phyloP scores from a whole-genome alignment of 805 yeast genomes.

The Huiozyma naganishii region DNA sequence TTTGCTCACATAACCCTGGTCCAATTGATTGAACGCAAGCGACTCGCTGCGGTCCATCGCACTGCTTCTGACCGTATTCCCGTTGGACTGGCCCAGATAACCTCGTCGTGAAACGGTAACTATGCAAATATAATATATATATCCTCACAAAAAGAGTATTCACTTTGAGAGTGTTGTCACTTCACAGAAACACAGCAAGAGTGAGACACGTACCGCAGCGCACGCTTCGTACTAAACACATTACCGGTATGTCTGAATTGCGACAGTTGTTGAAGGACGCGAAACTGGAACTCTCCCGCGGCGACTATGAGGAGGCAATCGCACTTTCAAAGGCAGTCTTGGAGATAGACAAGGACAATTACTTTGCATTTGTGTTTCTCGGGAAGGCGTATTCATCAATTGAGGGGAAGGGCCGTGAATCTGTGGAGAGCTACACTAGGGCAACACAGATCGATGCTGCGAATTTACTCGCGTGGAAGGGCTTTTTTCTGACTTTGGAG shows the following conservation, averaged over 20 bases:
- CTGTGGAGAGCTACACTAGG: slow-evolving; percentile 27
- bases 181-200: too few relatives aligned
- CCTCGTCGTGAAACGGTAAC: neutral
- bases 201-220: too few relatives aligned
- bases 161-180: too few relatives aligned
- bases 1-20: slow-evolving; percentile 52
- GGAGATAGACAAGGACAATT: slow-evolving; percentile 43
- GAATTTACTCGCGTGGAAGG: slow-evolving; percentile 71
- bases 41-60: slow-evolving; percentile 22
- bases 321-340: slow-evolving; percentile 46
- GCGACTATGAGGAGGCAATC: slow-evolving; percentile 53
- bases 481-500: slow-evolving; percentile 40
- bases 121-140: neutral
- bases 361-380: slow-evolving; percentile 56
- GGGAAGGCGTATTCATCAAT: slow-evolving; percentile 55
- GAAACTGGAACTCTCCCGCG: slow-evolving; percentile 38
- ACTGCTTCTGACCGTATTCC: neutral
- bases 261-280: slow-evolving; percentile 38
- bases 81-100: neutral
- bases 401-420: slow-evolving; percentile 1
- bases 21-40: slow-evolving; percentile 34
- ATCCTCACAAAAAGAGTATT: too few relatives aligned
- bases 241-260: slow-evolving; percentile 21
- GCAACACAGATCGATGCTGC: slow-evolving; percentile 43
- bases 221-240: too few relatives aligned